Conservation (phyloP, 371 early-diverging fungal species). For the Mortierella sp. region DNA sequence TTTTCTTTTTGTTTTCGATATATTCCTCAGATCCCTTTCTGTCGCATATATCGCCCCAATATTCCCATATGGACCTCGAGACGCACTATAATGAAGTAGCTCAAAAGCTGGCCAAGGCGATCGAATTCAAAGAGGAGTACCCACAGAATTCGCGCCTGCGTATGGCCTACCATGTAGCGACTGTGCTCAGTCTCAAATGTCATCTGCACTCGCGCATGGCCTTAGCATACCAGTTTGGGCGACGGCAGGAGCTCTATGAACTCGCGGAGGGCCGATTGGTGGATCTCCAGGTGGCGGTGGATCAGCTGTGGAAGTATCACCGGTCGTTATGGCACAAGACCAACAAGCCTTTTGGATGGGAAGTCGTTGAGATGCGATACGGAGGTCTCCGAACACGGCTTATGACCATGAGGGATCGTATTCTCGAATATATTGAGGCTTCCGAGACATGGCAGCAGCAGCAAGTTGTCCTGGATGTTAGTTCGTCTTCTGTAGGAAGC, state of each 20-base stretch:
- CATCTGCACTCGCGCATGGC: conserved; percentile 73
- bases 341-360: conserved; percentile 90
- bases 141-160: conserved; percentile 79
- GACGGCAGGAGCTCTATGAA: conserved; percentile 37
- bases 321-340: conserved; percentile 80
- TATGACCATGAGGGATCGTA: conserved; percentile 79
- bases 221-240: conserved; percentile 69
- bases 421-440: conserved; percentile 69
- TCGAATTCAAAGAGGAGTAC: conserved; percentile 57
- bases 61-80: conserved; percentile 72
- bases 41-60: conserved; percentile 82
- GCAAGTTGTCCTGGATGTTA: conserved; percentile 40
- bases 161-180: conserved; percentile 76
- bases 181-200: conserved; percentile 75
- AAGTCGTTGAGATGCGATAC: conserved; percentile 84
- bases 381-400: conserved; percentile 81
- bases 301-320: conserved; percentile 83
- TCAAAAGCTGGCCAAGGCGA: conserved; percentile 59
- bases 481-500: conserved; percentile 20
- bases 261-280: conserved; percentile 60
- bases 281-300: conserved; percentile 70
- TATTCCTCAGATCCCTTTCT: conserved; percentile 74
- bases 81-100: conserved; percentile 70
- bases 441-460: conserved; percentile 24
- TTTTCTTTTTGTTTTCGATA: neutral